Evolutionary conservation across 768 basidiomycete species (phyloP).

Genomic region (Trametes sanguinea): DNA sequence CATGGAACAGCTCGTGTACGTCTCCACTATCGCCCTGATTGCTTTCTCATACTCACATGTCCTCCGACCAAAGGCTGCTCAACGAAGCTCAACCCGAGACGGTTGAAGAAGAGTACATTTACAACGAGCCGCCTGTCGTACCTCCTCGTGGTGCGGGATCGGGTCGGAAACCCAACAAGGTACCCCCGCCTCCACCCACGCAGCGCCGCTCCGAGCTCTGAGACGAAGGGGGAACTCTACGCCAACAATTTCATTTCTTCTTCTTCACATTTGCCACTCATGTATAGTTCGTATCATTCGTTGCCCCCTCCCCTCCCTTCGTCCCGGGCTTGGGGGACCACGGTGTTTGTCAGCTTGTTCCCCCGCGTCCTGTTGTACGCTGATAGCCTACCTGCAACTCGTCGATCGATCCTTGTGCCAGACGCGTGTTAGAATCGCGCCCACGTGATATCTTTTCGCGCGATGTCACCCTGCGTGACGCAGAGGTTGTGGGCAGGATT

Average conservation of each 20-base stretch:
- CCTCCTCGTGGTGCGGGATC: constrained; percentile 56
- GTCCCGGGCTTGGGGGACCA: constrained; percentile 91
- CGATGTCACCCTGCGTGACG: constrained; percentile 19
- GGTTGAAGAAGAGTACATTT: constrained; percentile 80
- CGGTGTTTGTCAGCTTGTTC: constrained; percentile 66
- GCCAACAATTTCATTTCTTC: constrained; percentile 44
- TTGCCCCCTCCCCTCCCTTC: constrained; percentile 69
- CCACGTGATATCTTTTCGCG: constrained; percentile 43
- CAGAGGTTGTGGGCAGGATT: background rate
- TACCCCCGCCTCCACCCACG: constrained; percentile 68
- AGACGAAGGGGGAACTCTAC: constrained; percentile 80
- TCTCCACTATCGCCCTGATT: no score
- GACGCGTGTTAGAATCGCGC: constrained; percentile 28
- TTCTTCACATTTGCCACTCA: constrained; percentile 35
- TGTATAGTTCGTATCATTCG: constrained; percentile 67
- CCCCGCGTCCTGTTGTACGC: constrained; percentile 63
- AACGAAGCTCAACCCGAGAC: constrained; percentile 64
- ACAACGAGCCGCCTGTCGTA: constrained; percentile 46
- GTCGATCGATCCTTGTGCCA: constrained; percentile 38
- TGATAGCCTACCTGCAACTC: constrained; percentile 33
- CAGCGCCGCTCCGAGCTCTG: constrained; percentile 90
- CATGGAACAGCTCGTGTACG: constrained; percentile 88
- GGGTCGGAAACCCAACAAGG: constrained; percentile 90
- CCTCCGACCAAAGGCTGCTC: constrained; percentile 41
- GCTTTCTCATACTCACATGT: background rate